Base-by-base conservation (phyloP, 2,329 filamentous ascomycete genomes). In the Epichloe sibirici region DNA sequence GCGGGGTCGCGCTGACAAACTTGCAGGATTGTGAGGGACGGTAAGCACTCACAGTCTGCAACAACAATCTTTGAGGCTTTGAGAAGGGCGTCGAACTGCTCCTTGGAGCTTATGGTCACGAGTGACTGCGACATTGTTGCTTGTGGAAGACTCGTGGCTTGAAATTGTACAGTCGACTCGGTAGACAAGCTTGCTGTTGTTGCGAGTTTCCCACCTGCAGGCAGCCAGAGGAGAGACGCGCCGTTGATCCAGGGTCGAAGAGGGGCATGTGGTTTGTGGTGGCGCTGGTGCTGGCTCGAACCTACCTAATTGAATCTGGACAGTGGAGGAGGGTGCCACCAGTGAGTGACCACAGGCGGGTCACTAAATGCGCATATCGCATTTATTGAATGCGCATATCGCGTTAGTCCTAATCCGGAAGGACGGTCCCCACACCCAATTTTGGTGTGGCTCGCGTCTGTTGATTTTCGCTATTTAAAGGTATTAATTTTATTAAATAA, bases 51-150 rank as follows among this genome's bases (percentile, higher is more conserved):
- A 95, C 90, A 96, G 71, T 95, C 88, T 63, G 85, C 83, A 51
- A 97, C 84, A 43, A 97, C 88, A 55, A 95, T 81, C 58, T 79
- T 81, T 37, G 87, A 90, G 52, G 78, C 81, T 56, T 78, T 78
- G 56, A 95, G 76, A 55, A 93, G 70, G 35, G 72, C 70, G 61
- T 75, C 77, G 62, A 94, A 85, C 64, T 91, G 82, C 62, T 74
- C 73, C 59, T 72, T 70, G 54, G 77, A 79, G 63, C 69, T 66
- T 51, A 70, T 69, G 51, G 56, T 49, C 44, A 67, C 59, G 21
- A 60, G 55, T 39, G 59, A 54, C 49, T 58, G 56, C 34, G 66
- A 61, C 66, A 69, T 69, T 53, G 58, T 61, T 17, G 45, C 6
- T 34, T 51, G 45, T 28, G 34, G 21, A 38, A 5, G 7, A 21